Evolutionary conservation across 306 rosid species (phyloP), one percentile per base, ranked within the genome.

Genomic region (Casuarina equisetifolia): DNA sequence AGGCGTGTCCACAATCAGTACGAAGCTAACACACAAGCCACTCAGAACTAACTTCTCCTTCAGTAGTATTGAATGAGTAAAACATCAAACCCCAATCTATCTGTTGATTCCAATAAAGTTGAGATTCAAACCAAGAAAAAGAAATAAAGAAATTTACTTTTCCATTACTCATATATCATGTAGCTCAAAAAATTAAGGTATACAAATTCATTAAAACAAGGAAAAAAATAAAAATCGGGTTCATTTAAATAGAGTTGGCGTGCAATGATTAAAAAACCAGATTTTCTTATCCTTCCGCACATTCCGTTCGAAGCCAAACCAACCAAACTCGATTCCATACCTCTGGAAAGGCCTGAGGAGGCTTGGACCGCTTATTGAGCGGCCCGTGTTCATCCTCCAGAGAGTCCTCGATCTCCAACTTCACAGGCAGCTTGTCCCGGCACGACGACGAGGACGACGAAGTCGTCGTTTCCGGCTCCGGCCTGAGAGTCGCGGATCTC

Each of bases 351-450:
- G 81, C 59, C n/a, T 83, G 75, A 36, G 87, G 82, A 70, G 84
- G 82, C 77, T 88, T 94, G 72, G 78, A 59, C n/a, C 96, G 97
- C 86, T 91, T 94, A 69, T 61, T 63, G 35, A 88, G 76, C 7
- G 96, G 89, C 7, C 80, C 90, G 53, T 87, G 83, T 42, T 90
- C 89, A 39, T 90, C 94, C 63, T 91, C 91, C 13, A 87, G 81
- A 2, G 89, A 20, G 11, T 93, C 98, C 78, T 90, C 97, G 59
- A 89, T 84, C 91, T 91, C 98, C 80, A 86, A 73, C 83, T 91
- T 94, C 80, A 88, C 89, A 52, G 89, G 82, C 12, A 69, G 50
- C 86, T 84, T 80, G n/a, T 82, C 90, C 58, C 76, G 85, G 77
- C 49, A 20, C 59, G 86, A 62, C 57, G 86, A 49, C 9, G 86